A percentile compares a stretch with the other conserved stretches of the same genome.
These are phyloP conservation scores for Coemansia sp. DNA, from an alignment of 192 early-diverging fungal species.

Conservation along the genomic window DNA sequence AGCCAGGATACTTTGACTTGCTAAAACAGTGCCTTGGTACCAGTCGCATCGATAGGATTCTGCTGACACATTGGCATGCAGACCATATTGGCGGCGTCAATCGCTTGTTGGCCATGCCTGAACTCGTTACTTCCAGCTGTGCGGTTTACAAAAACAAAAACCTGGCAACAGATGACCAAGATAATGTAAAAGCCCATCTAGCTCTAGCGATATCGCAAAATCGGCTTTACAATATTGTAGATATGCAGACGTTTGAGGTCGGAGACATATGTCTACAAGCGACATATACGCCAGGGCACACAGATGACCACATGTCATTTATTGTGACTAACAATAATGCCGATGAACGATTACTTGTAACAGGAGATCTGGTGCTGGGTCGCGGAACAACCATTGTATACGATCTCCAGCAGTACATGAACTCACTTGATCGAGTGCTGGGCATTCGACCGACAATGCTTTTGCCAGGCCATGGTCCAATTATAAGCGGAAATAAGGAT, in stretches of 20 bases:
- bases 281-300: slow-evolving; percentile 80
- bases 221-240: slow-evolving; percentile 34
- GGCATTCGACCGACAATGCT: slow-evolving; percentile 44
- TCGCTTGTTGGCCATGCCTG: slow-evolving; percentile 20
- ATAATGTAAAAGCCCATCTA: slow-evolving; percentile 9
- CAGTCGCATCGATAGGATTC: slow-evolving; percentile 57
- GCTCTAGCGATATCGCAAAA: not conserved
- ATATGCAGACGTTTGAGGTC: slow-evolving; percentile 63
- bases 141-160: slow-evolving; percentile 30
- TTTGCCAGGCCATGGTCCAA: slow-evolving; percentile 80
- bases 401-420: slow-evolving; percentile 67
- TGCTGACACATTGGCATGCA: slow-evolving; percentile 78
- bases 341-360: slow-evolving; percentile 54
- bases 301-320: slow-evolving; percentile 75
- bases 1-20: slow-evolving; percentile 62
- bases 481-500: slow-evolving; percentile 51
- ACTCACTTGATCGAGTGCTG: slow-evolving; percentile 60
- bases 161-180: not conserved
- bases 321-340: slow-evolving; percentile 60
- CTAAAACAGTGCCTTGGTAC: slow-evolving; percentile 57
- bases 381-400: slow-evolving; percentile 81
- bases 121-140: slow-evolving; percentile 15
- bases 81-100: slow-evolving; percentile 77
- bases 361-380: slow-evolving; percentile 82
- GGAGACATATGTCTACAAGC: slow-evolving; percentile 63